Evolutionary conservation across 306 rosid genomes (phyloP).

Genomic region (Dicorynia guianensis): DNA sequence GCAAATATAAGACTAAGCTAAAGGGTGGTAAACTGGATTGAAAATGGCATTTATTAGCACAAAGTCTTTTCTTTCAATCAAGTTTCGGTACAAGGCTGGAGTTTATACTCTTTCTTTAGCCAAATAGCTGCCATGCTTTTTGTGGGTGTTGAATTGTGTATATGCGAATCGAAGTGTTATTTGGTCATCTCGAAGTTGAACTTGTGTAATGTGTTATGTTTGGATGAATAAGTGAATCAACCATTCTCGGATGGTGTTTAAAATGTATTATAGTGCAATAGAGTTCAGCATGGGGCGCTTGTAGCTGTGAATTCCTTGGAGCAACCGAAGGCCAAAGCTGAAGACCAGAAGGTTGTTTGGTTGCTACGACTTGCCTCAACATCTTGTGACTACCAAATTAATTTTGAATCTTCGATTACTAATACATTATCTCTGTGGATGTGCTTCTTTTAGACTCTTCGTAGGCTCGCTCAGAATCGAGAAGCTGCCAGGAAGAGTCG

Average conservation of each 20-base stretch:
- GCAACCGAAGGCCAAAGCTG: constrained; percentile 53
- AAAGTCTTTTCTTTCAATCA: not conserved
- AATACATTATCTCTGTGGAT: constrained; percentile 13
- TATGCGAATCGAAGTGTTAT: not conserved
- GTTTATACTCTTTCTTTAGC: not conserved
- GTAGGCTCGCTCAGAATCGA: constrained; percentile 81
- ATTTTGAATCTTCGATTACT: constrained; percentile 20
- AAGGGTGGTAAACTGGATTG: too few relatives aligned
- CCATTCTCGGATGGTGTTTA: not conserved
- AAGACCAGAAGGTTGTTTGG: constrained; percentile 65
- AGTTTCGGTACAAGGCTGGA: not conserved
- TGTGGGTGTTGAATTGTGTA: not conserved
- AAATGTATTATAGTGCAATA: constrained; percentile 53
- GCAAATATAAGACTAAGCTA: not conserved
- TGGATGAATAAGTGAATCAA: constrained; percentile 16
- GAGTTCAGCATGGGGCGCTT: constrained; percentile 53
- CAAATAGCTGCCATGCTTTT: constrained; percentile 9
- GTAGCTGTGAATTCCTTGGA: constrained; percentile 64
- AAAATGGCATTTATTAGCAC: not conserved
- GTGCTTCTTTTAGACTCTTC: constrained; percentile 51
- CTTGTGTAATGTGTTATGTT: not conserved
- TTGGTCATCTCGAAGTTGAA: constrained; percentile 9
- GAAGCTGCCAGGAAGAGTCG: constrained; percentile 87
- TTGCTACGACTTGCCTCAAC: not conserved
- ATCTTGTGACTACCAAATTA: not conserved